Evolutionary conservation across 2,329 filamentous ascomycete species (phyloP).

Genomic region (Clarireedia homoeocarpa): DNA sequence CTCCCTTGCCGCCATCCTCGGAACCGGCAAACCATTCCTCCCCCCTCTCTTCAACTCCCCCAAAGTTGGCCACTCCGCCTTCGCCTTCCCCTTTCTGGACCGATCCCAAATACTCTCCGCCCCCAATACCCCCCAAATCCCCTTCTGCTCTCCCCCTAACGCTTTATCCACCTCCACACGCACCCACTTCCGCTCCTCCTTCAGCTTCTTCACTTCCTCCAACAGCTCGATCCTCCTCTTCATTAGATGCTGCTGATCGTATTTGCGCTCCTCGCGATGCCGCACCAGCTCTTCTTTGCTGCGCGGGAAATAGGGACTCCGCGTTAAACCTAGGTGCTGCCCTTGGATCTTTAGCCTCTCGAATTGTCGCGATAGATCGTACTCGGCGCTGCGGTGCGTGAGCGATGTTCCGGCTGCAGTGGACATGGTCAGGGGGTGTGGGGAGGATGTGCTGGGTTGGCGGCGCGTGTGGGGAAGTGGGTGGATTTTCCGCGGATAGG

Average conservation of each 20-base stretch:
- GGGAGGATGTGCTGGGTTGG: not conserved
- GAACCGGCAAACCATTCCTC: not conserved
- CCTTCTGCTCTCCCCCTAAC: not conserved
- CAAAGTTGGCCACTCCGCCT: not conserved
- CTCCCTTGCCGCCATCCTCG: not conserved
- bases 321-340: not conserved
- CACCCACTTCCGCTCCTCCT: not conserved
- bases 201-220: conserved; percentile 1
- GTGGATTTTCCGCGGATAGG: too few relatives aligned
- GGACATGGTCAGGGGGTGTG: not conserved
- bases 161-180: not conserved
- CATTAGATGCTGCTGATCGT: not conserved
- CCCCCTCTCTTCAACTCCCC: not conserved
- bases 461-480: not conserved
- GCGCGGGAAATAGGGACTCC: not conserved
- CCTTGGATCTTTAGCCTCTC: not conserved
- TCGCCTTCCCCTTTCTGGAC: not conserved
- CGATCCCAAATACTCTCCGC: not conserved
- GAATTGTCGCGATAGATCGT: not conserved
- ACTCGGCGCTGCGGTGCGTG: not conserved
- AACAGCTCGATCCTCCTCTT: not conserved
- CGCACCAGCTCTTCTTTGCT: not conserved
- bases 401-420: not conserved
- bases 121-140: not conserved
- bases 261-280: conserved; percentile 3